Evolutionary conservation across 176 grass and related monocot genomes (phyloP).

Genomic region (Cenchrus fungigraminus): DNA sequence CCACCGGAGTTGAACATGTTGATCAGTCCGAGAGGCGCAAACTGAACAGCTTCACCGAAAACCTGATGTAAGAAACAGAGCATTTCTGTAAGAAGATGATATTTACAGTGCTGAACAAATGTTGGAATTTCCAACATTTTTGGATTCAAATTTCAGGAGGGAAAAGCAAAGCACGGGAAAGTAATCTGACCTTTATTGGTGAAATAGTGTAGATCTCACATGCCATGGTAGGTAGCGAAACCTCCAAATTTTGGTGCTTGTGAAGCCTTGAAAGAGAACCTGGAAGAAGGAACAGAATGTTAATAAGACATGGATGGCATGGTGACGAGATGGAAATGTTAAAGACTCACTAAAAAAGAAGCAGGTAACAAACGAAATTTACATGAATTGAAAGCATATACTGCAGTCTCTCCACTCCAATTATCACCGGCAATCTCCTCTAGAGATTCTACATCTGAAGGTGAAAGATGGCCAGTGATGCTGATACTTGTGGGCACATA

Average conservation of each 20-base stretch:
- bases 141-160: not conserved
- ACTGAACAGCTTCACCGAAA: slow-evolving; percentile 15
- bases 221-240: slow-evolving; percentile 47
- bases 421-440: slow-evolving; percentile 45
- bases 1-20: slow-evolving; percentile 74
- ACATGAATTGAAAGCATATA: slow-evolving; percentile 66
- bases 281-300: not conserved
- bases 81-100: not conserved
- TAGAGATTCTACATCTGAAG: slow-evolving; percentile 54
- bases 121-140: not conserved
- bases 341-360: not conserved
- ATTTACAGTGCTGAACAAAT: not conserved
- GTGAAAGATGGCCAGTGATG: slow-evolving; percentile 41
- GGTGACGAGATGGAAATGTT: not conserved
- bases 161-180: not conserved
- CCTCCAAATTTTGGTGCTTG: slow-evolving; percentile 36
- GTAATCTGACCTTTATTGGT: slow-evolving; percentile 46
- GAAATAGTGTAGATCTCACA: slow-evolving; percentile 54
- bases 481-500: slow-evolving; percentile 10
- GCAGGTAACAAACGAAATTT: not conserved
- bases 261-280: slow-evolving; percentile 46
- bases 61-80: slow-evolving; percentile 26
- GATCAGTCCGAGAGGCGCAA: slow-evolving; percentile 51
- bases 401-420: slow-evolving; percentile 53
- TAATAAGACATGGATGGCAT: not conserved